Evolutionary conservation across 2,329 filamentous ascomycete genomes (phyloP).

Genomic region (Coniochaeta pulveracea): DNA sequence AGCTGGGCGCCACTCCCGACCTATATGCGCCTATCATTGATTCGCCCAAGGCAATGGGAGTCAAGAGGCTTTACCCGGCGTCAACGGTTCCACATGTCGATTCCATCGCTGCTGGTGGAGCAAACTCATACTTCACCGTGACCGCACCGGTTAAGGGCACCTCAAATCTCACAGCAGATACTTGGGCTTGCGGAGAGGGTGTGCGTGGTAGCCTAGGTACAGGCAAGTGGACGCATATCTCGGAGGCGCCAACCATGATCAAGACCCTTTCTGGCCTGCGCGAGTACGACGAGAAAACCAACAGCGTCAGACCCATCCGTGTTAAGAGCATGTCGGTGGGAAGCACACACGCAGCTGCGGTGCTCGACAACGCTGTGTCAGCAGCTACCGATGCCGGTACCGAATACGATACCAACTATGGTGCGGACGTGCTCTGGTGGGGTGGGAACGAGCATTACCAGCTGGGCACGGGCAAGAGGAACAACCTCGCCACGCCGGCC

Average conservation of each 20-base stretch:
- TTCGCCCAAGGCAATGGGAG: slow-evolving; percentile 57
- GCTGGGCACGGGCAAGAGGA: slow-evolving; percentile 81
- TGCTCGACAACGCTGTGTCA: slow-evolving; percentile 71
- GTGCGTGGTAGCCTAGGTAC: slow-evolving; percentile 76
- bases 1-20: slow-evolving; percentile 71
- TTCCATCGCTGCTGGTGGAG: slow-evolving; percentile 71
- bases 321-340: slow-evolving; percentile 65
- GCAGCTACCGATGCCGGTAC: slow-evolving; percentile 33
- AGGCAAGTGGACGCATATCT: slow-evolving; percentile 81
- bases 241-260: slow-evolving; percentile 66
- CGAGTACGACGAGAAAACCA: slow-evolving; percentile 71
- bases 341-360: slow-evolving; percentile 66
- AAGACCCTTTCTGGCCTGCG: slow-evolving; percentile 72
- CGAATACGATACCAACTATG: slow-evolving; percentile 72
- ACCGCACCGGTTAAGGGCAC: slow-evolving; percentile 55
- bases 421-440: slow-evolving; percentile 84
- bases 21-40: slow-evolving; percentile 52
- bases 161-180: slow-evolving; percentile 51
- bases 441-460: slow-evolving; percentile 92
- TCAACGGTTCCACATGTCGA: slow-evolving; percentile 59
- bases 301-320: slow-evolving; percentile 64
- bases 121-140: slow-evolving; percentile 78
- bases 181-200: slow-evolving; percentile 79
- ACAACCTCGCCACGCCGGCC: slow-evolving; percentile 61
- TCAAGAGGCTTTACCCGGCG: slow-evolving; percentile 61